A percentile compares a stretch with the other conserved stretches of the same genome.
phyloP scores from a whole-genome alignment of 208 protist genomes.

The Trichomonas vaginalis region DNA sequence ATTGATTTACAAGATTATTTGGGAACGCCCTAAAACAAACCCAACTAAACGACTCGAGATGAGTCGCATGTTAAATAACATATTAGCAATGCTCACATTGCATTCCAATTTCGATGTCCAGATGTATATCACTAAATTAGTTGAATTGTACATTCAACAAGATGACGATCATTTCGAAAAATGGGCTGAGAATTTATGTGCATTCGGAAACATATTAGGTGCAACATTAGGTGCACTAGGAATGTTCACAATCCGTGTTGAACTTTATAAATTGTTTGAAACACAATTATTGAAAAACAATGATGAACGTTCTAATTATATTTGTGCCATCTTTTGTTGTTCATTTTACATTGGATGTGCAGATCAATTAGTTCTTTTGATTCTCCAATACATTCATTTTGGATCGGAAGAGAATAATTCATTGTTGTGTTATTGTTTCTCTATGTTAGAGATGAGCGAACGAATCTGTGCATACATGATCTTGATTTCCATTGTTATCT shows the following conservation, averaged over 20 bases:
- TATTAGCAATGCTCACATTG: not conserved
- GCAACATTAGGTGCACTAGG: not conserved
- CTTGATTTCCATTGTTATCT: not conserved
- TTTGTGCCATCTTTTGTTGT: not conserved
- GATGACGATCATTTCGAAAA: not conserved
- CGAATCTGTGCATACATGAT: not conserved
- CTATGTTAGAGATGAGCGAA: not conserved
- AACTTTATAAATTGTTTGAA: not conserved
- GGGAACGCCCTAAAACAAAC: not conserved
- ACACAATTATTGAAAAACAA: not conserved
- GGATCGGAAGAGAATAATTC: not conserved
- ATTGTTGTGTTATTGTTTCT: not conserved
- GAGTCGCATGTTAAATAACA: not conserved
- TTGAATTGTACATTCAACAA: not conserved
- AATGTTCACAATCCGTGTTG: not conserved
- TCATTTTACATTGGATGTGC: not conserved
- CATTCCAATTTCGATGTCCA: not conserved
- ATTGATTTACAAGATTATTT: not conserved
- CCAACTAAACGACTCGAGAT: not conserved
- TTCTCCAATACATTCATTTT: not conserved
- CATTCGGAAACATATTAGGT: not conserved
- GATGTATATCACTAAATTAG: not conserved
- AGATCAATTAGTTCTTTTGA: not conserved
- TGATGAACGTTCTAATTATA: not conserved
- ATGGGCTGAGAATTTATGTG: not conserved